phyloP scores from a whole-genome alignment of 306 rosid genomes.

The Malus sieversii region DNA sequence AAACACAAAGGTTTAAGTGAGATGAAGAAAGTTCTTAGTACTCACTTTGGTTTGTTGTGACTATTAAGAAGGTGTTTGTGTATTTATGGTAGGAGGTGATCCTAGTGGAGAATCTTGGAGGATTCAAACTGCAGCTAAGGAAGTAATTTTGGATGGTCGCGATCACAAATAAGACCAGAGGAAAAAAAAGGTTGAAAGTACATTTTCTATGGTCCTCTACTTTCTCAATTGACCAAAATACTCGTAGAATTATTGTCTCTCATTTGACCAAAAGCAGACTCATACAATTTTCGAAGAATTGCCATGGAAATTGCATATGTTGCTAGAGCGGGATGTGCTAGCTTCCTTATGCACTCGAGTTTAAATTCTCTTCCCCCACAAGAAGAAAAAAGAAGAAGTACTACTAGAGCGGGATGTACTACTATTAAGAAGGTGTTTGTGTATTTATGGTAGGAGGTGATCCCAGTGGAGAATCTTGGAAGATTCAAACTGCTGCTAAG shows the following conservation, averaged over 20 bases:
- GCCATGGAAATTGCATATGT: neutral
- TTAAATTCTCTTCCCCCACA: no score
- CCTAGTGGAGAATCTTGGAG: slow-evolving; percentile 29
- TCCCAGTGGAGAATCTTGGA: slow-evolving; percentile 29
- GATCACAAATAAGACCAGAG: neutral
- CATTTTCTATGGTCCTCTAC: slow-evolving; percentile 33
- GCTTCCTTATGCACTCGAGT: neutral
- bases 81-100: slow-evolving; percentile 33
- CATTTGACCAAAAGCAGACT: no score
- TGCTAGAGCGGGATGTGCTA: neutral
- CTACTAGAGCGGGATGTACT: no score
- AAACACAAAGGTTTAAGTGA: neutral
- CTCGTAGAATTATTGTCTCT: neutral
- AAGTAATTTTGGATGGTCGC: slow-evolving; percentile 17
- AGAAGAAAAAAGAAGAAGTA: no score
- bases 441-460: slow-evolving; percentile 34
- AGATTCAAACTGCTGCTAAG: slow-evolving; percentile 18
- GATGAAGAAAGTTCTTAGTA: slow-evolving; percentile 1
- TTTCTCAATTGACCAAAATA: slow-evolving; percentile 13
- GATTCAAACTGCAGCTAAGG: slow-evolving; percentile 17
- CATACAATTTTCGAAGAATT: neutral
- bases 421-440: slow-evolving; percentile 1
- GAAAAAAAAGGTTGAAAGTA: neutral
- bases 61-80: neutral
- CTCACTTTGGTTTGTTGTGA: slow-evolving; percentile 14